phyloP scores from a whole-genome alignment of 345 rosid genomes.

The Pugionium cornutum region DNA sequence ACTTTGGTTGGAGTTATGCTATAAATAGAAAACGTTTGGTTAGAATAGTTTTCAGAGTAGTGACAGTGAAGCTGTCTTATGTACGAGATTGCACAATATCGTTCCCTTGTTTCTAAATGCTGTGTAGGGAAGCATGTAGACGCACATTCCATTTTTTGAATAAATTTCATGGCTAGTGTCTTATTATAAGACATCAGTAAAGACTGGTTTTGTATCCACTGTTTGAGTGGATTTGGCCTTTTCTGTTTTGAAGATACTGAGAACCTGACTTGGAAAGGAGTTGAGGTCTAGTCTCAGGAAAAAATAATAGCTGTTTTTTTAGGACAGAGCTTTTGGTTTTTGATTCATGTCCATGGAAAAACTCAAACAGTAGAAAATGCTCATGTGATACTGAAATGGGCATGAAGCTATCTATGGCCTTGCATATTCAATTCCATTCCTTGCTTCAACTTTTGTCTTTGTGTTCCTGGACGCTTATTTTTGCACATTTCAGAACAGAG shows the following conservation, averaged over 20 bases:
- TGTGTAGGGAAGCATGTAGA: slow-evolving; percentile 8
- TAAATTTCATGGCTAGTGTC: neutral
- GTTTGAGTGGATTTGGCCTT: slow-evolving; percentile 11
- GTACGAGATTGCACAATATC: slow-evolving; percentile 11
- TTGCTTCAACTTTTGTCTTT: slow-evolving; percentile 1
- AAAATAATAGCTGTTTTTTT: neutral
- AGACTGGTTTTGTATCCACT: slow-evolving; percentile 7
- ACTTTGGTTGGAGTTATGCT: slow-evolving; percentile 9
- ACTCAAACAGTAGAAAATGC: slow-evolving; percentile 12
- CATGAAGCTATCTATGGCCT: neutral
- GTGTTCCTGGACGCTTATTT: neutral
- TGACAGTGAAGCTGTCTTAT: slow-evolving; percentile 19
- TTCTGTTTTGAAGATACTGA: neutral
- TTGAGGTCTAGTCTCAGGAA: slow-evolving; percentile 1
- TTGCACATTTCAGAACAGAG: slow-evolving; percentile 12
- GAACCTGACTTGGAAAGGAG: slow-evolving; percentile 15
- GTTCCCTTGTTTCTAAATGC: neutral
- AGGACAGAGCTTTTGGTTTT: slow-evolving; percentile 12
- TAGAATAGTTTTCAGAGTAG: slow-evolving; percentile 17
- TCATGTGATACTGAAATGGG: slow-evolving; percentile 7
- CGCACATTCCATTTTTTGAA: neutral
- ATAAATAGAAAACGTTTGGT: neutral
- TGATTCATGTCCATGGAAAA: slow-evolving; percentile 7
- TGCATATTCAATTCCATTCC: slow-evolving; percentile 16
- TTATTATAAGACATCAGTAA: slow-evolving; percentile 11